Base-by-base conservation (phyloP, 345 rosid species). In the Eucalyptus regnans region DNA sequence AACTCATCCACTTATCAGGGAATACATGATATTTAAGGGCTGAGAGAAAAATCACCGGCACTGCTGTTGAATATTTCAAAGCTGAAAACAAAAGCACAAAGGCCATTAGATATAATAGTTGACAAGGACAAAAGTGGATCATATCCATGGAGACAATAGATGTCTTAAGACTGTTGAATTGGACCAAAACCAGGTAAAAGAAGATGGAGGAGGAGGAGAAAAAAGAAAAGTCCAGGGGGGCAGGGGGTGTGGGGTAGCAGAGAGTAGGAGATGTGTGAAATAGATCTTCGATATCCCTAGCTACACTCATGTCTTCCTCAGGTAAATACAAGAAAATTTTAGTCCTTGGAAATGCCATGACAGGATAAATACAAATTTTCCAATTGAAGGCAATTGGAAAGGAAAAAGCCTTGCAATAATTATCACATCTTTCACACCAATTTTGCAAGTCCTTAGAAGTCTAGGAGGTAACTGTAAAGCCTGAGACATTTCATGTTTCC, bases 31-130 rank as follows among this genome's bases (percentile, higher is more conserved):
- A 97, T 91, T 97, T 97, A 86, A 97, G 99, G 88, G 99, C 98
- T 48, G 99, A 97, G 18, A 97, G 97, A 92, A 96, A 96, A 92
- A 97, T 95, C 92, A 96, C 99, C 10, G 99, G 99, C 62, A 97
- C 96, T 12, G 99, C 97, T 5, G 99, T 97, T 14, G 94, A 94
- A 92, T 98, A 97, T 90, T 98, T 98, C 88, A 93, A 92, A 54
- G 99, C 99, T 98, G 97, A 92, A 93, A 91, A 90, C 90, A 93
- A 33, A 90, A 90, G 86, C 86, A 94, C 89, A 89, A 49, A 87
- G 86, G 90, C 92, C 89, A 90, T 23, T 60, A 71, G 83, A 76
- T 76, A 20, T 41, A 20, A 37, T 37, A 20, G 83, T 76, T 76
- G 27, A 76, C 27, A 20, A 76, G 48, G 83, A 41, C 25, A 20